phyloP scores from a whole-genome alignment of 805 yeast genomes.

The Saccharomycopsis javanensis region DNA sequence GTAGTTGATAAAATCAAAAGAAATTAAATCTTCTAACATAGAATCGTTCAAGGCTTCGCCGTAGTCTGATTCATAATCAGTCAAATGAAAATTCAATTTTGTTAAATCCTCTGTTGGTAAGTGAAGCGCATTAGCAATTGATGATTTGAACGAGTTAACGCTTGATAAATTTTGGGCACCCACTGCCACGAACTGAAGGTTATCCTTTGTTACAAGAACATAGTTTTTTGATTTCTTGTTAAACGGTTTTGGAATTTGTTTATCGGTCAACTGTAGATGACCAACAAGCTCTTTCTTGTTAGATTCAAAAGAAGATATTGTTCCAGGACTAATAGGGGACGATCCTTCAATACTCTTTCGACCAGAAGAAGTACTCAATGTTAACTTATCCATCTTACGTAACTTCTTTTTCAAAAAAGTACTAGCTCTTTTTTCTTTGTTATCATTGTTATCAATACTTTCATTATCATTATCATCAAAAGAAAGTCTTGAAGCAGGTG shows the following conservation, averaged over 20 bases:
- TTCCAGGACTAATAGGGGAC: conserved; percentile 22
- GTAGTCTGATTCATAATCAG: conserved; percentile 54
- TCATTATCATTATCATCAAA: conserved; percentile 14
- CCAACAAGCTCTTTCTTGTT: conserved; percentile 10
- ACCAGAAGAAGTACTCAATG: conserved; percentile 31
- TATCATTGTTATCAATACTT: conserved; percentile 14
- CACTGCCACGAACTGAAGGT: conserved; percentile 42
- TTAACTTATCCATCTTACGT: conserved; percentile 27
- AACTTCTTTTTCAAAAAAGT: conserved; percentile 22
- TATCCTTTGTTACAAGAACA: conserved; percentile 59
- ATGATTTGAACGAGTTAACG: conserved; percentile 31
- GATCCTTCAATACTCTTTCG: conserved; percentile 21
- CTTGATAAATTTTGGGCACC: conserved; percentile 27
- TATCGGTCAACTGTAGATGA: conserved; percentile 17
- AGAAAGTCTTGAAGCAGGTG: conserved; percentile 4
- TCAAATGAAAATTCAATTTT: conserved; percentile 40
- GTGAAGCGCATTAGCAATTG: conserved; percentile 31
- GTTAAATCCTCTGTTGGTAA: conserved; percentile 23
- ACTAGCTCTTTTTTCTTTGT: conserved; percentile 8
- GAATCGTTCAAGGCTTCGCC: conserved; percentile 50
- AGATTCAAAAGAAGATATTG: conserved; percentile 19
- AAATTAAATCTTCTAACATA: conserved; percentile 31
- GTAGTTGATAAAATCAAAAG: conserved; percentile 27
- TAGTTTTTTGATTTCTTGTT: conserved; percentile 23
- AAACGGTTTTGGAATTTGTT: conserved; percentile 15